Percentiles rank a stretch among this genome's conserved stretches.
Evolutionary conservation across 768 basidiomycete species (phyloP).

Genomic region (Rhodotorula taiwanensis): DNA sequence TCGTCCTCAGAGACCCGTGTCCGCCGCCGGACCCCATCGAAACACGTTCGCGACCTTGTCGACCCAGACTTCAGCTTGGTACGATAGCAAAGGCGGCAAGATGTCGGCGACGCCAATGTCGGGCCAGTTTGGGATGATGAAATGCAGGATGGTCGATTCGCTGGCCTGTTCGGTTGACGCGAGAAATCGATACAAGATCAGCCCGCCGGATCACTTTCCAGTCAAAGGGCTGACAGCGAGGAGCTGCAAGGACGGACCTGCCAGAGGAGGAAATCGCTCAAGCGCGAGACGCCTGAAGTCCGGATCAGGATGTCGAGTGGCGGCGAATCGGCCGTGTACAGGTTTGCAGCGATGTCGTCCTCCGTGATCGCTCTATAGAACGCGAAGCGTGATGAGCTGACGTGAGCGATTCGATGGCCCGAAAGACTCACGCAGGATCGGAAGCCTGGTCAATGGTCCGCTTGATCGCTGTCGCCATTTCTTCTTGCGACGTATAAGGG

Average conservation of each 20-base stretch:
- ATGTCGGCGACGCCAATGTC: slow-evolving; percentile 82
- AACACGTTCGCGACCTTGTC: not conserved
- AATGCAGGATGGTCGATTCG: slow-evolving; percentile 79
- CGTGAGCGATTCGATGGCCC: not conserved
- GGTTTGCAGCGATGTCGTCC: slow-evolving; percentile 58
- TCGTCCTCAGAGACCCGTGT: no score
- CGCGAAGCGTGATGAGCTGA: no score
- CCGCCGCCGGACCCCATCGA: no score
- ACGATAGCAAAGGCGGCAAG: slow-evolving; percentile 77
- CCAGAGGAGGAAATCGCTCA: slow-evolving; percentile 91
- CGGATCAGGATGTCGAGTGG: slow-evolving; percentile 79
- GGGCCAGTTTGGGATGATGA: slow-evolving; percentile 80
- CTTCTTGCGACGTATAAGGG: slow-evolving; percentile 85
- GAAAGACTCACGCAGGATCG: not conserved
- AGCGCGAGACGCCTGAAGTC: slow-evolving; percentile 79
- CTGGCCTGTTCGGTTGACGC: slow-evolving; percentile 54
- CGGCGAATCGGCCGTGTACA: slow-evolving; percentile 57
- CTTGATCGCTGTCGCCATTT: slow-evolving; percentile 74
- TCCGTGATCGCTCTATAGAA: slow-evolving; percentile 63
- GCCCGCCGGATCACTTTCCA: not conserved
- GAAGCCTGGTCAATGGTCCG: slow-evolving; percentile 3
- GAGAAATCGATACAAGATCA: not conserved
- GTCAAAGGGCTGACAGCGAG: not conserved
- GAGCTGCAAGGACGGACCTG: slow-evolving; percentile 57
- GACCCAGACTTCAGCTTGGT: slow-evolving; percentile 51